A percentile compares a stretch with the other conserved stretches of the same genome.
phyloP scores from a whole-genome alignment of 768 basidiomycete species.

The Boletus subparvulus region DNA sequence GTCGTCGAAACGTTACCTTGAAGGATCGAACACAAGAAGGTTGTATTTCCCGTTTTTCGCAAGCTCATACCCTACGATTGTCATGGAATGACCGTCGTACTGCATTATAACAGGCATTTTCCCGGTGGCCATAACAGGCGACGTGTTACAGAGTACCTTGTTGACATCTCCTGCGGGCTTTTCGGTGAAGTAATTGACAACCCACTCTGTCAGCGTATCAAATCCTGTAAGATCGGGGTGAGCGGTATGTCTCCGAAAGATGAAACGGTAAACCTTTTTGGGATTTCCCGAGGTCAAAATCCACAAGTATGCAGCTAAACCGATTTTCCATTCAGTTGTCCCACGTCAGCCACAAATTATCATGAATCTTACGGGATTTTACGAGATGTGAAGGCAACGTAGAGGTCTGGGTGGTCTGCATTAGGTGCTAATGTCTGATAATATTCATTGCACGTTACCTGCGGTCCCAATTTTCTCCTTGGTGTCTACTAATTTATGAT shows the following conservation, averaged over 20 bases:
- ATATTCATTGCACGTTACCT: slow-evolving; percentile 42
- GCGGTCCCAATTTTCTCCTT: slow-evolving; percentile 80
- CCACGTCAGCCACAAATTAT: neutral
- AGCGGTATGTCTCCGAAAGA: neutral
- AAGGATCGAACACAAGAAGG: slow-evolving; percentile 79
- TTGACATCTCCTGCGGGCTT: slow-evolving; percentile 41
- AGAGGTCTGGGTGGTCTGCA: slow-evolving; percentile 51
- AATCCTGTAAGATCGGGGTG: slow-evolving; percentile 35
- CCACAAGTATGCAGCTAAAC: slow-evolving; percentile 58
- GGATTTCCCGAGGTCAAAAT: slow-evolving; percentile 54
- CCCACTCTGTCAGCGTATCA: slow-evolving; percentile 63
- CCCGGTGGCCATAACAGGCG: slow-evolving; percentile 54
- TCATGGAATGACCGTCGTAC: slow-evolving; percentile 82
- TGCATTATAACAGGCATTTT: slow-evolving; percentile 84
- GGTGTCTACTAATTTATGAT: slow-evolving; percentile 50
- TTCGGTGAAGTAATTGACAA: slow-evolving; percentile 67
- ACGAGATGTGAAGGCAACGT: slow-evolving; percentile 72
- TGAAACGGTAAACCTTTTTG: slow-evolving; percentile 39
- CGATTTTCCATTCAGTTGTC: neutral
- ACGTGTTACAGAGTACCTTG: slow-evolving; percentile 50
- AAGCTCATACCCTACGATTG: slow-evolving; percentile 82
- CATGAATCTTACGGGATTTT: slow-evolving; percentile 71
- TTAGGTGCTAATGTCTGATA: neutral
- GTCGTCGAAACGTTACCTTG: slow-evolving; percentile 42
- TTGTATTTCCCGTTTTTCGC: slow-evolving; percentile 54